Conservation (phyloP, 495 filamentous ascomycete genomes). For the Podospora bellae-mahoneyi region DNA sequence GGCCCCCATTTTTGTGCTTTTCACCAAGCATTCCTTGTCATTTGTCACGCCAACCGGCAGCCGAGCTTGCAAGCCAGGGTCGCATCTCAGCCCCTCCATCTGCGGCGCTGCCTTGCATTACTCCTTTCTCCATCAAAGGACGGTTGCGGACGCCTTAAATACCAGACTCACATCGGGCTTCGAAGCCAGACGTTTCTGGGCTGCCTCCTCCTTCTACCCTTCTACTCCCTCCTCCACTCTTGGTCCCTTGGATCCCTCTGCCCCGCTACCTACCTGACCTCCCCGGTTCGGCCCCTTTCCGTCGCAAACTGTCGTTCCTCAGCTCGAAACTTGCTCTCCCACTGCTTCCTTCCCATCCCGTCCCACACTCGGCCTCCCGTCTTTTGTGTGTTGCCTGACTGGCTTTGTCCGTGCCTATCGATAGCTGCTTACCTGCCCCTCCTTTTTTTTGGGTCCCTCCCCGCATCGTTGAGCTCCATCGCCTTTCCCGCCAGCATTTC, state of each 20-base stretch:
- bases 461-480: slow-evolving; percentile 8
- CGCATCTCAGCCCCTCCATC: slow-evolving; percentile 22
- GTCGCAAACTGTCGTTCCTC: not conserved
- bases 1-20: not conserved
- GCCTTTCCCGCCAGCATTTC: not conserved
- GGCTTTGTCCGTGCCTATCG: not conserved
- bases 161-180: slow-evolving; percentile 1
- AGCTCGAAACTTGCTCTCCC: not conserved
- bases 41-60: slow-evolving; percentile 19
- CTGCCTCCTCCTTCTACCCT: not conserved
- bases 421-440: slow-evolving; percentile 14
- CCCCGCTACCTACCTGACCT: not conserved
- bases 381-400: not conserved
- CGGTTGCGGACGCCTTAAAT: slow-evolving; percentile 7
- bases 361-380: not conserved
- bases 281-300: slow-evolving; percentile 1
- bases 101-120: slow-evolving; percentile 13
- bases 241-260: not conserved
- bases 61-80: slow-evolving; percentile 10
- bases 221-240: not conserved
- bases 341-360: not conserved
- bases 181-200: not conserved
- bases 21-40: slow-evolving; percentile 12
- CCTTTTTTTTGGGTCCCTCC: slow-evolving; percentile 4
- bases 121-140: slow-evolving; percentile 18